phyloP scores from a whole-genome alignment of 768 basidiomycete species.

The Atractiella rhizophila region DNA sequence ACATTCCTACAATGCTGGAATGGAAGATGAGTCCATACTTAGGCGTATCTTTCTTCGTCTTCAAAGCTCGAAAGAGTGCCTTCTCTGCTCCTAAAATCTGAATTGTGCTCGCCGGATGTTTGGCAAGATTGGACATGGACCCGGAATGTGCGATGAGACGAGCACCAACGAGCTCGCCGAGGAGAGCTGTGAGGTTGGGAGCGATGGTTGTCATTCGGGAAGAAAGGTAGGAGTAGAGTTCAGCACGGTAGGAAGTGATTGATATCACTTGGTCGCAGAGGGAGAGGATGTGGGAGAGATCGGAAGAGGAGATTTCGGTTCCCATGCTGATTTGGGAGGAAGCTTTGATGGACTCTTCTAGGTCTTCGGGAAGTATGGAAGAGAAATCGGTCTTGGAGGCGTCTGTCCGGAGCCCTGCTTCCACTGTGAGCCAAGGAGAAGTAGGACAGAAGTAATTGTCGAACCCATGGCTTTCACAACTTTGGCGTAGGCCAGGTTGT shows the following conservation, averaged over 20 bases:
- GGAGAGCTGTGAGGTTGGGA: conserved; percentile 73
- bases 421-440: background rate
- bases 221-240: conserved; percentile 83
- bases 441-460: background rate
- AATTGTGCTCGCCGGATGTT: conserved; percentile 28
- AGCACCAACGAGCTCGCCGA: conserved; percentile 54
- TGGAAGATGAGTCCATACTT: conserved; percentile 99
- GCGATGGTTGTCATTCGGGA: conserved; percentile 98
- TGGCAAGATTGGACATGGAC: conserved; percentile 26
- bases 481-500: conserved; percentile 93
- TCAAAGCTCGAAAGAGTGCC: conserved; percentile 28
- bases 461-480: conserved; percentile 69
- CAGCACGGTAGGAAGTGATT: conserved; percentile 77
- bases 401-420: conserved; percentile 95
- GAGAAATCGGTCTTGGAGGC: conserved; percentile 64
- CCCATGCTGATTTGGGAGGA: conserved; percentile 98
- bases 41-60: conserved; percentile 29
- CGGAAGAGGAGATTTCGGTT: conserved; percentile 90
- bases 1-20: conserved; percentile 87
- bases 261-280: conserved; percentile 96
- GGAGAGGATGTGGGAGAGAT: conserved; percentile 87
- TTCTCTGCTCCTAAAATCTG: conserved; percentile 30
- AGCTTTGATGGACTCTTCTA: conserved; percentile 78
- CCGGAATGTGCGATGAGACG: conserved; percentile 38
- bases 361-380: conserved; percentile 78